A percentile compares a stretch with the other conserved stretches of the same genome.
phyloP scores from a whole-genome alignment of 208 protist species.

The Acanthamoeba sp. region DNA sequence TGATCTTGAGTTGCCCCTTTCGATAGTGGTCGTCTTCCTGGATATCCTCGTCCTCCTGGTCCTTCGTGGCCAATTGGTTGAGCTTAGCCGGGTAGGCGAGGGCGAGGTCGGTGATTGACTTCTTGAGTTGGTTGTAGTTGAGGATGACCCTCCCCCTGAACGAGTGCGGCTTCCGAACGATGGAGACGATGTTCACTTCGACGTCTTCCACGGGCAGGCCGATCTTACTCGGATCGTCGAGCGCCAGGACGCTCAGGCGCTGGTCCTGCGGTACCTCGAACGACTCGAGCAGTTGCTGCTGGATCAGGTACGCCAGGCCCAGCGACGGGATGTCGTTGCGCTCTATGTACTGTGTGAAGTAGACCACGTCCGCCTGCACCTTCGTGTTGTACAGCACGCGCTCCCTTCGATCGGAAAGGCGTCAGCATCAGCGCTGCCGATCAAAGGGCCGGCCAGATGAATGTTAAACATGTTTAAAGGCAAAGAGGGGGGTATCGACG shows the following conservation, averaged over 20 bases:
- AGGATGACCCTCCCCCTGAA: neutral
- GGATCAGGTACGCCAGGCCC: conserved; percentile 14
- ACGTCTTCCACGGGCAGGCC: neutral
- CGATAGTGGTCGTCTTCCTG: neutral
- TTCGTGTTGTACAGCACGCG: neutral
- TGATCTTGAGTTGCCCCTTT: neutral
- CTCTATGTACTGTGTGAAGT: neutral
- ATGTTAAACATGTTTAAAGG: too few relatives aligned
- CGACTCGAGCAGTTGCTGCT: neutral
- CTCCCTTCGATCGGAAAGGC: neutral
- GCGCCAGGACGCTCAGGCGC: neutral
- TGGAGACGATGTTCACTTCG: conserved; percentile 2
- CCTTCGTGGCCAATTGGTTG: neutral
- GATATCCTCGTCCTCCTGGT: neutral
- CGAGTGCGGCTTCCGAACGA: neutral
- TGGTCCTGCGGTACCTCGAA: neutral
- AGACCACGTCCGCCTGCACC: conserved; percentile 42
- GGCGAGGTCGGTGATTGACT: neutral
- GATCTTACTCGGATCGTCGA: neutral
- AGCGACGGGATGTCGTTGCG: conserved; percentile 58
- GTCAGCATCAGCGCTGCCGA: too few relatives aligned
- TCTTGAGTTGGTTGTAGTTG: conserved; percentile 42
- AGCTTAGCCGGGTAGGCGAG: conserved; percentile 1
- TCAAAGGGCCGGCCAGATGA: too few relatives aligned
- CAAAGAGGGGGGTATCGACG: neutral